Conservation (phyloP, 2,329 filamentous ascomycete species). For the Dryadomyces sulphureus region DNA sequence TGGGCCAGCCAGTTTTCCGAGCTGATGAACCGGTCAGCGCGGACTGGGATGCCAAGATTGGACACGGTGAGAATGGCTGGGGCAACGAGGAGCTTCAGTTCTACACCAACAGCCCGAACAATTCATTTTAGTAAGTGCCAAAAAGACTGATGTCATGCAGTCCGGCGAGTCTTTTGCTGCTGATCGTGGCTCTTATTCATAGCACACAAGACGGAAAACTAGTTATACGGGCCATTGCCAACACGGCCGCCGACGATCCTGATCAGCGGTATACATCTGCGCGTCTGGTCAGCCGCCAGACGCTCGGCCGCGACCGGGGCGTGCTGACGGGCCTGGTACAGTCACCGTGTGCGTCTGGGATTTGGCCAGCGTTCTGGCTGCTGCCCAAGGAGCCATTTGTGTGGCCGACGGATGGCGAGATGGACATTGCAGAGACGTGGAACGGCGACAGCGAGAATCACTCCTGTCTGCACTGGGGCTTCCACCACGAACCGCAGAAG, state of each 20-base stretch:
- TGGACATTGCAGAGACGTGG: slow-evolving; percentile 7
- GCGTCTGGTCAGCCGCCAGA: slow-evolving; percentile 6
- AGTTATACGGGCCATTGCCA: slow-evolving; percentile 3
- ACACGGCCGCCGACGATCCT: not conserved
- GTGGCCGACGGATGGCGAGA: slow-evolving; percentile 7
- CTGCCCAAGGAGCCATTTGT: slow-evolving; percentile 4
- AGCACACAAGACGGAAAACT: slow-evolving; percentile 5
- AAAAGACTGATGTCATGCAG: too few species aligned
- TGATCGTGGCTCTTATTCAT: not conserved
- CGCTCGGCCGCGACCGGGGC: slow-evolving; percentile 6
- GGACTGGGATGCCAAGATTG: slow-evolving; percentile 6
- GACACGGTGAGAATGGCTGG: slow-evolving; percentile 6
- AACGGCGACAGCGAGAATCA: slow-evolving; percentile 7
- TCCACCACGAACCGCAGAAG: slow-evolving; percentile 4
- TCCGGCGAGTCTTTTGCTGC: not conserved
- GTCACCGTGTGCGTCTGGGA: slow-evolving; percentile 5
- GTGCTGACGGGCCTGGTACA: slow-evolving; percentile 2
- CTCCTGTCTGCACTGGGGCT: slow-evolving; percentile 7
- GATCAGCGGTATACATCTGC: slow-evolving; percentile 5
- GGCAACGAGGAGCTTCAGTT: slow-evolving; percentile 6
- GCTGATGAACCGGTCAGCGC: not conserved
- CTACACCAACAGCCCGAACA: slow-evolving; percentile 3
- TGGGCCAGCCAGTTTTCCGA: slow-evolving; percentile 1
- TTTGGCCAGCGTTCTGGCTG: slow-evolving; percentile 20
- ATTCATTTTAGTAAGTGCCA: slow-evolving; percentile 5